Conservation (phyloP, 129 eudicot species). For the Tagetes erecta region DNA sequence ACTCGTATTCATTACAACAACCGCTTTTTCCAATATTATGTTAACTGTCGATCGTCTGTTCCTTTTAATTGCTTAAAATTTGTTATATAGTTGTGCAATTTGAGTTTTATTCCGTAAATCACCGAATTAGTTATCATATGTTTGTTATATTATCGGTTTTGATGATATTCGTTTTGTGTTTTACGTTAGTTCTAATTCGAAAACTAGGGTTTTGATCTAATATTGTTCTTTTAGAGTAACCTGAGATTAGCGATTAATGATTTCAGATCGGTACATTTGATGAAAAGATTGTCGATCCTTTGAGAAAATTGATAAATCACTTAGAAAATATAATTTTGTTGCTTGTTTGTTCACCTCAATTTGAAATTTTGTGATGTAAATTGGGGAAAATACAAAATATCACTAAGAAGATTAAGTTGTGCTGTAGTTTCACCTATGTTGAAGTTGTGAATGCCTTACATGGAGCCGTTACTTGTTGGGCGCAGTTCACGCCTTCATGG, state of each 20-base stretch:
- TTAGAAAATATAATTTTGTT: neutral
- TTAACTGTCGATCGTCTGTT: conserved; percentile 6
- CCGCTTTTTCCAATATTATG: conserved; percentile 1
- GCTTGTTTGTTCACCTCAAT: neutral
- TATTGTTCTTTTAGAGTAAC: neutral
- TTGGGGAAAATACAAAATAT: neutral
- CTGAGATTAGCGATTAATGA: neutral
- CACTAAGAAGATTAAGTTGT: neutral
- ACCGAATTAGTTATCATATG: neutral
- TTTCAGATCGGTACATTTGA: neutral
- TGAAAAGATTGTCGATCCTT: neutral
- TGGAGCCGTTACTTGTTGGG: too few relatives aligned
- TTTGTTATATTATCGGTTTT: neutral
- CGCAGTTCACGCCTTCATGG: too few relatives aligned
- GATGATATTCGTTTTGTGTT: neutral
- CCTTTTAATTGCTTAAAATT: neutral
- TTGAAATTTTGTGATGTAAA: conserved; percentile 1
- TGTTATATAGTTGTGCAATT: neutral
- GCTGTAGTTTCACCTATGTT: neutral
- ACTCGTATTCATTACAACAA: neutral
- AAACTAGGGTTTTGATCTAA: conserved; percentile 4
- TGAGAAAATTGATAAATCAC: neutral
- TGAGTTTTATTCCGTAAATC: too few relatives aligned
- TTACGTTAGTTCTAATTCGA: conserved; percentile 1
- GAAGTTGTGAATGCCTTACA: neutral